Evolutionary conservation across 2,329 filamentous ascomycete genomes (phyloP).

Genomic region (Leptographium galeiforme): DNA sequence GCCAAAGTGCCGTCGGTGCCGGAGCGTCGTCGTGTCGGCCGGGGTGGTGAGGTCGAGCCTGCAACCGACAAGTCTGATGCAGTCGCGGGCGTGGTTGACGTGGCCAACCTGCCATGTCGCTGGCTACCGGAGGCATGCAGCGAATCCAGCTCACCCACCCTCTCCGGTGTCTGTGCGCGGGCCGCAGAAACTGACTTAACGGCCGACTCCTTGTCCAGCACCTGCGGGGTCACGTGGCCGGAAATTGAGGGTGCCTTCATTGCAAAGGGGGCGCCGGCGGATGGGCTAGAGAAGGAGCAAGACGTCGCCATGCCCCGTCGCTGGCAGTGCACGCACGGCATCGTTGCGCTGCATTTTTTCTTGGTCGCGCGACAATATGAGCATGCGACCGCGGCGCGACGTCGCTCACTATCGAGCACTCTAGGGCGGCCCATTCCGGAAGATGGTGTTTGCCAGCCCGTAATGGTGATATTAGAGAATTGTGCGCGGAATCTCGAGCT

Average conservation of each 20-base stretch:
- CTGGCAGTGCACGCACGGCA: conserved; percentile 6
- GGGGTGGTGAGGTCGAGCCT: not conserved
- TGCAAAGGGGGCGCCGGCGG: not conserved
- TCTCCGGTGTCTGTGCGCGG: not conserved
- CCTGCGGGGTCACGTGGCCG: not conserved
- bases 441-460: not conserved
- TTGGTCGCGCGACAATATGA: conserved; percentile 6
- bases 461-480: too few relatives aligned
- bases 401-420: conserved; percentile 3
- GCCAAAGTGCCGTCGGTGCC: not conserved
- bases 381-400: conserved; percentile 6
- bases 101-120: too few relatives aligned
- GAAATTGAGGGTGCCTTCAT: not conserved
- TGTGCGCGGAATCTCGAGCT: too few relatives aligned
- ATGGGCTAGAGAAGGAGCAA: not conserved
- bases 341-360: conserved; percentile 7
- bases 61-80: too few relatives aligned
- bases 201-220: too few relatives aligned
- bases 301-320: conserved; percentile 1
- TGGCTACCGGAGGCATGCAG: not conserved
- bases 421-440: conserved; percentile 2
- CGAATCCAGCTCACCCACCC: not conserved
- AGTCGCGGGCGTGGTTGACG: too few relatives aligned
- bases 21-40: not conserved
- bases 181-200: too few relatives aligned